Conservation (phyloP, 2,329 filamentous ascomycete species). For the Pseudogymnoascus sp. region DNA sequence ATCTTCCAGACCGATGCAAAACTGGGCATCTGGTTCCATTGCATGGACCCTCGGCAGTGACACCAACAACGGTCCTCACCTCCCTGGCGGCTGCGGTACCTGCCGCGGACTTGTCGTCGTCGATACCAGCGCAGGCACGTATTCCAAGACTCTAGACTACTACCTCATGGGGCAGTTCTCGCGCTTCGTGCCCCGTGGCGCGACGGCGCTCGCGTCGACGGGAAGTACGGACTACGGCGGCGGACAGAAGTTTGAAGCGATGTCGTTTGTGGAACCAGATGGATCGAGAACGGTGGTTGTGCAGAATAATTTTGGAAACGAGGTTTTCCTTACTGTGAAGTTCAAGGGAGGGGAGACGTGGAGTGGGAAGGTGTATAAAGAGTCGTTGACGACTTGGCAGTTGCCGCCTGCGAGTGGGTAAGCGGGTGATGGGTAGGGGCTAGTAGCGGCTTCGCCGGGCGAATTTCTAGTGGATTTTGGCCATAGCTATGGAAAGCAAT, state of each 20-base stretch:
- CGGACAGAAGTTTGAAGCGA: constrained; percentile 36
- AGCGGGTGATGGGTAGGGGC: not conserved
- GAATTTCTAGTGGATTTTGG: not conserved
- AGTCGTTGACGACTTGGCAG: constrained; percentile 35
- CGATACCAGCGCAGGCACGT: constrained; percentile 39
- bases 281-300: constrained; percentile 40
- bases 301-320: constrained; percentile 41
- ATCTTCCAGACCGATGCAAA: constrained; percentile 35
- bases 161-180: constrained; percentile 49
- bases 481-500: not conserved
- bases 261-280: constrained; percentile 43
- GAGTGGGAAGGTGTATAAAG: constrained; percentile 33
- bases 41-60: constrained; percentile 42
- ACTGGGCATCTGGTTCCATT: constrained; percentile 40
- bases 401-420: not conserved
- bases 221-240: constrained; percentile 39
- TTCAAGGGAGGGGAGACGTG: constrained; percentile 33
- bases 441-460: not conserved
- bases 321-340: constrained; percentile 36
- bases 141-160: constrained; percentile 43
- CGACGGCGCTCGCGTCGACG: constrained; percentile 35
- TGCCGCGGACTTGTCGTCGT: constrained; percentile 51
- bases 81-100: constrained; percentile 35
- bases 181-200: constrained; percentile 41
- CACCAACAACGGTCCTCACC: constrained; percentile 37